Evolutionary conservation across 2,329 filamentous ascomycete species (phyloP).

Genomic region (Paecilomyces niveus): DNA sequence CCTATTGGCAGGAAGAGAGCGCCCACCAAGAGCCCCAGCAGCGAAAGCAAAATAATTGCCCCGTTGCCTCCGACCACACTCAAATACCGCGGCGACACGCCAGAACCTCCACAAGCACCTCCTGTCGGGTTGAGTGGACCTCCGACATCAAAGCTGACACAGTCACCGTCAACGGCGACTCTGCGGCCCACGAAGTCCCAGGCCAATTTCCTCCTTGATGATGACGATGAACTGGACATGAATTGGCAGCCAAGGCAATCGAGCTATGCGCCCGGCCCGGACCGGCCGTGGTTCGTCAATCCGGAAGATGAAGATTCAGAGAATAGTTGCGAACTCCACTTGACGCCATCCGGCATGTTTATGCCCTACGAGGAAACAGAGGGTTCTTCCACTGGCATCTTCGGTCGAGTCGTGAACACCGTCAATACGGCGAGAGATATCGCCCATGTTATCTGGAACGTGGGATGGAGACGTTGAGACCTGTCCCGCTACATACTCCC

Average conservation of each 20-base stretch:
- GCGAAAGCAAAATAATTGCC: slow-evolving; percentile 77
- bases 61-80: slow-evolving; percentile 81
- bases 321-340: slow-evolving; percentile 55
- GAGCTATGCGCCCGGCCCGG: slow-evolving; percentile 8
- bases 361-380: slow-evolving; percentile 79
- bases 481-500: not conserved
- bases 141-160: slow-evolving; percentile 48
- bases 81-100: slow-evolving; percentile 73
- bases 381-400: slow-evolving; percentile 54
- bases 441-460: slow-evolving; percentile 61
- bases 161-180: slow-evolving; percentile 77
- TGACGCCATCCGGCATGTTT: slow-evolving; percentile 82
- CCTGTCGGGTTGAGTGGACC: slow-evolving; percentile 26
- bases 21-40: slow-evolving; percentile 49
- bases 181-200: slow-evolving; percentile 63
- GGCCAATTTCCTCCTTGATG: slow-evolving; percentile 57
- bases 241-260: slow-evolving; percentile 34
- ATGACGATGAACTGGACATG: slow-evolving; percentile 44
- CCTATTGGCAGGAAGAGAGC: slow-evolving; percentile 46
- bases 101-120: slow-evolving; percentile 46
- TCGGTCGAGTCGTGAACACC: slow-evolving; percentile 75
- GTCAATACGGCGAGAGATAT: slow-evolving; percentile 60
- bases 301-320: slow-evolving; percentile 46
- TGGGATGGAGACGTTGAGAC: slow-evolving; percentile 52
- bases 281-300: slow-evolving; percentile 26